Evolutionary conservation across 1,284 basidiomycete genomes (phyloP), one percentile per base, ranked within the genome.

Genomic region (Phellopilus nigrolimitatus): DNA sequence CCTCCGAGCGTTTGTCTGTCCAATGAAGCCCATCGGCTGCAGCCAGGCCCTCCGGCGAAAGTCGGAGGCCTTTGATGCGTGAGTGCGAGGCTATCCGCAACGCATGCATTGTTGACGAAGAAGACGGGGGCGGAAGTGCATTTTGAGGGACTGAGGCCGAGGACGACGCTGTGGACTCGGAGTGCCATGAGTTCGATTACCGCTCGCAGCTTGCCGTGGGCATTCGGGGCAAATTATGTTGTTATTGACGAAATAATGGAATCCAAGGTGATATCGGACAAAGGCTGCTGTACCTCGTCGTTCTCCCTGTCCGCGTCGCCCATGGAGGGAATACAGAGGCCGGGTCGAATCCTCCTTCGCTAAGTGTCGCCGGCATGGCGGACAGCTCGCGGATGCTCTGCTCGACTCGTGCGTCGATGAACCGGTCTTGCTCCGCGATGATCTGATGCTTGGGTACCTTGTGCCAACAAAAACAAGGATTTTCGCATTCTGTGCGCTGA

Each of bases 111-210:
- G n/a, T n/a, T n/a, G n/a, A n/a, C n/a, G n/a, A n/a, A n/a, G n/a
- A n/a, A n/a, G n/a, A n/a, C n/a, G n/a, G n/a, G n/a, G n/a, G n/a
- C n/a, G n/a, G n/a, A n/a, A n/a, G n/a, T n/a, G n/a, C n/a, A n/a
- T n/a, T n/a, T n/a, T n/a, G n/a, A n/a, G n/a, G n/a, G n/a, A n/a
- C n/a, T n/a, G n/a, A n/a, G n/a, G n/a, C n/a, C n/a, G n/a, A n/a
- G n/a, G n/a, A n/a, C n/a, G n/a, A n/a, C n/a, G n/a, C n/a, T n/a
- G 22, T 97, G 76, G 17, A 99, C 78, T 15, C 88, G 84, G n/a
- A 99, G 79, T 7, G 84, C 81, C 66, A 97, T 97, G 64, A 98
- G 84, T 71, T 99, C 95, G 60, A 99, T 97, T 50, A 95, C 72
- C 0, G 93, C 92, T 49, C 87, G 84, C 15, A 98, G 74, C 65